Percentiles rank a stretch among this genome's conserved stretches.
Evolutionary conservation across 2,329 filamentous ascomycete genomes (phyloP).

Genomic region (Xylaria sp.): DNA sequence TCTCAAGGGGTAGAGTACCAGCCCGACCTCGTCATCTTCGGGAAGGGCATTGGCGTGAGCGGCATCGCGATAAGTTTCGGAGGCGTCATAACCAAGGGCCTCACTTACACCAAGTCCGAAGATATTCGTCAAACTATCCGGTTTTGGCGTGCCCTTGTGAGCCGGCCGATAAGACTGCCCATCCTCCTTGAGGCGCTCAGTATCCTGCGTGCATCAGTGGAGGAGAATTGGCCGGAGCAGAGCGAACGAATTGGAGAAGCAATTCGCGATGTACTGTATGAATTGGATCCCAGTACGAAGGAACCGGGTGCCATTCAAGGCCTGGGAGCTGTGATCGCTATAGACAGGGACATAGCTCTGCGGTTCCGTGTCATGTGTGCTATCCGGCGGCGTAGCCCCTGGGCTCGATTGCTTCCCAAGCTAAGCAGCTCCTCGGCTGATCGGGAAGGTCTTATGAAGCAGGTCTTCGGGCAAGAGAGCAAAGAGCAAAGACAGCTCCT

Average conservation of each 20-base stretch:
- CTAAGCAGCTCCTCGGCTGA: constrained; percentile 32
- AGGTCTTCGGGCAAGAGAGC: constrained; percentile 38
- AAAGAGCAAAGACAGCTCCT: constrained; percentile 31
- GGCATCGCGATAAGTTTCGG: constrained; percentile 39
- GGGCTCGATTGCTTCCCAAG: constrained; percentile 36
- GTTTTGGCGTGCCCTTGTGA: constrained; percentile 39
- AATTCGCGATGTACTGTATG: constrained; percentile 32
- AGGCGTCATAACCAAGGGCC: constrained; percentile 34
- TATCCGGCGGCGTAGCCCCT: constrained; percentile 37
- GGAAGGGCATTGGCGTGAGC: constrained; percentile 41
- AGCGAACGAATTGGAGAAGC: constrained; percentile 38
- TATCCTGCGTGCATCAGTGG: constrained; percentile 35
- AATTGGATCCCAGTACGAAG: constrained; percentile 34
- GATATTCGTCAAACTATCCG: constrained; percentile 39
- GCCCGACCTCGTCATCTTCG: constrained; percentile 45
- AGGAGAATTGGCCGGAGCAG: constrained; percentile 35
- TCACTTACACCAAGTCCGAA: constrained; percentile 35
- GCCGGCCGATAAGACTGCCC: constrained; percentile 36
- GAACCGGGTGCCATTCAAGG: constrained; percentile 34
- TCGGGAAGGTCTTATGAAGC: constrained; percentile 34
- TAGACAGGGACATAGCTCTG: constrained; percentile 35
- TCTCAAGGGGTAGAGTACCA: constrained; percentile 30
- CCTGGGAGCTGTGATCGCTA: constrained; percentile 33
- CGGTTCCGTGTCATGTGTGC: constrained; percentile 37
- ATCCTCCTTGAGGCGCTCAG: constrained; percentile 38